Base-by-base conservation (phyloP, 2,329 filamentous ascomycete species). In the Parasarocladium wereldwijsianum region DNA sequence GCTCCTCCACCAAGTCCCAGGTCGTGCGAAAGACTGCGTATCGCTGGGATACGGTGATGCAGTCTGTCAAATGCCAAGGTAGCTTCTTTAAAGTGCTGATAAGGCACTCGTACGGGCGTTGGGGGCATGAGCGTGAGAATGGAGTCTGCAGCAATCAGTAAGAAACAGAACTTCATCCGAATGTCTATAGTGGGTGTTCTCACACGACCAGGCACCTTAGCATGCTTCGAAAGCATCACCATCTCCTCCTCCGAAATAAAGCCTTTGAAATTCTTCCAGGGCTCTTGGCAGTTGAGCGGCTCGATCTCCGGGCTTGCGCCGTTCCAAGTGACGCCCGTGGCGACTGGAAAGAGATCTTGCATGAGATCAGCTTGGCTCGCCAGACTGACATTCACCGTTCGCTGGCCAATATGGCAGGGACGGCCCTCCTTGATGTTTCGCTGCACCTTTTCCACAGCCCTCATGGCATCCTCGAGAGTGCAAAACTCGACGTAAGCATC, bases 21-120 rank as follows among this genome's bases (percentile, higher is more conserved):
- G 66, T 62, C 1, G 66, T 54, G 8, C 61, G 52, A 41, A 62
- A 72, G 16, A 76, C 51, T 6, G 57, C 49, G 24, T 62, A 50
- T 1, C 72, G 66, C 46, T 77, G 63, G 32, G 56, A 51, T 26
- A 76, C 52, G 6, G 66, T 76, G 51, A 77, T 68, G 31, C 57
- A 40, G 3, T 66, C 49, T 2, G 70, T 58, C 45, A 61, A 58
- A 35, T 66, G 60, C 74, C 74, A 79, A 0, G 74, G 74, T 24
- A 74, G 60, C 54, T 77, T 71, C 35, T 61, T 63, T 21, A 73
- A 44, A 1, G 66, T 76, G 44, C 68, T 74, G 40, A 78, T 73
- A 41, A 78, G 55, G 43, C 63, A 72, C 51, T 79, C 74, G 33
- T 67, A 77, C 2, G 71, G 66, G 10, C 74, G 64, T 49, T 78